phyloP scores from a whole-genome alignment of 148 eudicot species.

The Vaccinium macrocarpon region DNA sequence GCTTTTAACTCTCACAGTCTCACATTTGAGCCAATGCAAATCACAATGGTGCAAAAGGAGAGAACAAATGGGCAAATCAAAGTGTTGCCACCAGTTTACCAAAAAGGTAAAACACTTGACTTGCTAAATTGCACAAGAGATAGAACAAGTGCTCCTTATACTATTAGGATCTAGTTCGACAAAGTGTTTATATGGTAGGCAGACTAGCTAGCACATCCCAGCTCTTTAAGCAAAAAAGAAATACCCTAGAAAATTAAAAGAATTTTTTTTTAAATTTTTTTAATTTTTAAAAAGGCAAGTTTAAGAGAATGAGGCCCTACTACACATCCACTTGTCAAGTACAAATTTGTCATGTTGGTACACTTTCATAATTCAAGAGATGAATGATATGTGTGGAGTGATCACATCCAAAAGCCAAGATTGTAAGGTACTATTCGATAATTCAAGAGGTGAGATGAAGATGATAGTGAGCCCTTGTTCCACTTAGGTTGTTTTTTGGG shows the following conservation, averaged over 20 bases:
- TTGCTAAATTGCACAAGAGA: neutral
- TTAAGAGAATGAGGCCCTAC: neutral
- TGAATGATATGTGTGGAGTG: neutral
- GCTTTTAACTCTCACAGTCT: neutral
- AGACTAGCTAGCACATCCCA: neutral
- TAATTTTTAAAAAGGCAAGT: no score
- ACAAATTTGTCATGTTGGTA: no score
- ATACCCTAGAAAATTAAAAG: neutral
- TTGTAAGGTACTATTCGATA: no score
- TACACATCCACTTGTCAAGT: no score
- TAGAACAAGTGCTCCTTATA: neutral
- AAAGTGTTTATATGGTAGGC: neutral
- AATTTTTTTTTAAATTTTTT: no score
- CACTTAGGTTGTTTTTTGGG: no score
- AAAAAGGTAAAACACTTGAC: conserved; percentile 10
- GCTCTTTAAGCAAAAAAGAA: neutral
- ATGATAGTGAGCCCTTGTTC: no score
- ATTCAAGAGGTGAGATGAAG: no score
- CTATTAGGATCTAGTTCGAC: neutral
- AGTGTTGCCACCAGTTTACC: conserved; percentile 3
- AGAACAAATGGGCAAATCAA: neutral
- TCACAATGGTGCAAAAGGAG: neutral
- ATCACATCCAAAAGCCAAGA: no score
- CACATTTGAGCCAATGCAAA: neutral
- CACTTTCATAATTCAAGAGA: neutral